These are phyloP conservation scores for Pseudogymnoascus sp. DNA, from an alignment of 2,329 filamentous ascomycete species.

Conservation along the genomic window DNA sequence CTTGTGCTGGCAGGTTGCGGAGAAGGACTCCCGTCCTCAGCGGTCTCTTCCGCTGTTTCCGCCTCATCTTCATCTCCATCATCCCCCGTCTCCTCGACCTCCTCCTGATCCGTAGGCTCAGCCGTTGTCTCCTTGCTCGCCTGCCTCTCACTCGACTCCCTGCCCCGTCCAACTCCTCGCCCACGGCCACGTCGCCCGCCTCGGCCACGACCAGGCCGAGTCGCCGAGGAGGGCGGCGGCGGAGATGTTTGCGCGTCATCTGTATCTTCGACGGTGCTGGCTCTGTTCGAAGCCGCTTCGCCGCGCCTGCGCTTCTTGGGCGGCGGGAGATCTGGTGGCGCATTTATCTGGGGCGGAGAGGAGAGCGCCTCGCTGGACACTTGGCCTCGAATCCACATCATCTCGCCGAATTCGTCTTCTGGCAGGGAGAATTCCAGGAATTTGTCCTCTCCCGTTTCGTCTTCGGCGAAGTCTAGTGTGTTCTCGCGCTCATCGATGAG, in stretches of 20 bases:
- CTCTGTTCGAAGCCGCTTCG: slow-evolving; percentile 29
- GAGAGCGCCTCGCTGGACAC: slow-evolving; percentile 28
- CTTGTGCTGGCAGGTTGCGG: slow-evolving; percentile 20
- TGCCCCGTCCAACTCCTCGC: slow-evolving; percentile 35
- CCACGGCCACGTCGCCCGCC: slow-evolving; percentile 37
- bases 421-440: slow-evolving; percentile 63
- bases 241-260: slow-evolving; percentile 39
- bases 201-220: slow-evolving; percentile 24
- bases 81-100: slow-evolving; percentile 24
- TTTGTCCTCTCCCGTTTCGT: slow-evolving; percentile 43
- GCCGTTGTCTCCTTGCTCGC: slow-evolving; percentile 26
- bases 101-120: slow-evolving; percentile 27
- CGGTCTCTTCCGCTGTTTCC: slow-evolving; percentile 28
- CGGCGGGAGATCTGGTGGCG: slow-evolving; percentile 17
- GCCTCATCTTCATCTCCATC: slow-evolving; percentile 32
- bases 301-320: slow-evolving; percentile 28
- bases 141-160: slow-evolving; percentile 29
- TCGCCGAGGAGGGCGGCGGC: slow-evolving; percentile 36
- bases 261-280: slow-evolving; percentile 45
- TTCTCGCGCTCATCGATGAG: slow-evolving; percentile 79
- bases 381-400: slow-evolving; percentile 24
- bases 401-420: slow-evolving; percentile 29
- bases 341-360: slow-evolving; percentile 24
- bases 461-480: slow-evolving; percentile 36
- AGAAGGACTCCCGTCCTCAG: slow-evolving; percentile 22